Conservation (phyloP, 2,329 filamentous ascomycete genomes). For the Colletotrichum sp. region DNA sequence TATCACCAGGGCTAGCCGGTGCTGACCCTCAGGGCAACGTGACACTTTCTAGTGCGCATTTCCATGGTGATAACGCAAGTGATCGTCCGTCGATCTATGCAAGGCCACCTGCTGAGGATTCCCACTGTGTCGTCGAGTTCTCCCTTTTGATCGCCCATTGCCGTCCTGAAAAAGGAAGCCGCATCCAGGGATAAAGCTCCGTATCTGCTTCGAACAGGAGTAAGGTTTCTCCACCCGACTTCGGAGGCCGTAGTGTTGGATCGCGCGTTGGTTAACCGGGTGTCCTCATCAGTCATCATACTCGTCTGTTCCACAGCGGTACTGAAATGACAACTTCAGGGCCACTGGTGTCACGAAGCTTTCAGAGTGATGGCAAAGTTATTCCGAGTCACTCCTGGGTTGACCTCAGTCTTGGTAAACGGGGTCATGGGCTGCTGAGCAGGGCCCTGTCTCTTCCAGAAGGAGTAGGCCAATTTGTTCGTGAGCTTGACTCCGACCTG, state of each 20-base stretch:
- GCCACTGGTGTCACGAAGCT: slow-evolving; percentile 27
- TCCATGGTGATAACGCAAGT: background rate
- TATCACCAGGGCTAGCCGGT: background rate
- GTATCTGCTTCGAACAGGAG: background rate
- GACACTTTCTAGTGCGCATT: background rate
- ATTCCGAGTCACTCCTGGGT: slow-evolving; percentile 78
- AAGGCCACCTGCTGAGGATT: background rate
- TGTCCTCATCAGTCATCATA: background rate
- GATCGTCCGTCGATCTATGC: slow-evolving; percentile 12
- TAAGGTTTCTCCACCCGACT: background rate
- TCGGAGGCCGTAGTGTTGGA: background rate
- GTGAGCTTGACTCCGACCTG: slow-evolving; percentile 73
- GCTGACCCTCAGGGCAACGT: background rate
- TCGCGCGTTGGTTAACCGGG: background rate
- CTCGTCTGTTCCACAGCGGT: background rate
- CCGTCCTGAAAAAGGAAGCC: background rate
- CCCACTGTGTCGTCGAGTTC: background rate
- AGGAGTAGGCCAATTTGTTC: slow-evolving; percentile 84
- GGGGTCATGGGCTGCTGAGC: slow-evolving; percentile 25
- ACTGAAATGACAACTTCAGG: background rate
- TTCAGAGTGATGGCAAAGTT: slow-evolving; percentile 85
- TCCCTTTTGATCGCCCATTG: background rate
- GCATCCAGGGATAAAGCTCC: background rate
- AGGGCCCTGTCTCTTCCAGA: slow-evolving; percentile 67
- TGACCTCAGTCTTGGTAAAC: slow-evolving; percentile 78